Conservation (phyloP, 257 asterid genomes). For the Solanum virginianum region DNA sequence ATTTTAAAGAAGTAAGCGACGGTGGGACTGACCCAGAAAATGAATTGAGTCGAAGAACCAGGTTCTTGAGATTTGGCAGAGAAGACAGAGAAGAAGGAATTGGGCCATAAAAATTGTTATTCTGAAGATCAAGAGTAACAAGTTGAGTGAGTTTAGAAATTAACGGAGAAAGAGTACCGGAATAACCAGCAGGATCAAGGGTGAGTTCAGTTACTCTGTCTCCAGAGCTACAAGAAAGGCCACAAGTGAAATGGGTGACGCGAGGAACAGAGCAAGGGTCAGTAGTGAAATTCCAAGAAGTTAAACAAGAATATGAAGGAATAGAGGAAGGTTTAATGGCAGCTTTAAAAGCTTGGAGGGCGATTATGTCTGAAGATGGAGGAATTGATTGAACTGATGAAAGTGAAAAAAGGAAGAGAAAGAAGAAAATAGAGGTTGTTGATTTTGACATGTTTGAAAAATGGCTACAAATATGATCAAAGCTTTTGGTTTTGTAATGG, state of each 20-base stretch:
- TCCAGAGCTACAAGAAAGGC: constrained; percentile 43
- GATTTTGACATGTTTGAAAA: not conserved
- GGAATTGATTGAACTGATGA: constrained; percentile 29
- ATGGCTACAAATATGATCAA: not conserved
- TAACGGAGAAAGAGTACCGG: constrained; percentile 56
- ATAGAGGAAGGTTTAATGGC: constrained; percentile 46
- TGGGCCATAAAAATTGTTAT: constrained; percentile 54
- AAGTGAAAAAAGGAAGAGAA: not conserved
- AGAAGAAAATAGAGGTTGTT: constrained; percentile 12
- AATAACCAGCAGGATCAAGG: constrained; percentile 76
- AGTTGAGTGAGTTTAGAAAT: constrained; percentile 58
- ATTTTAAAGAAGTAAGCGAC: constrained; percentile 27
- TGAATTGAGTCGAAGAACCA: constrained; percentile 62
- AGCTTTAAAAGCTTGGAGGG: constrained; percentile 68
- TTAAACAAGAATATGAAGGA: constrained; percentile 68
- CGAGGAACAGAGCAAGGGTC: constrained; percentile 84
- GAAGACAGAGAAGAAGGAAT: constrained; percentile 44
- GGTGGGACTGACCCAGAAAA: constrained; percentile 65
- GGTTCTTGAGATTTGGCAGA: constrained; percentile 31
- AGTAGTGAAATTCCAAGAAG: constrained; percentile 77
- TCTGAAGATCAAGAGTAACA: constrained; percentile 55
- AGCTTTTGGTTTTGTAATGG: not conserved
- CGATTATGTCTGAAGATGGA: constrained; percentile 34
- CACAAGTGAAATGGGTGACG: constrained; percentile 71
- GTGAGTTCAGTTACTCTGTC: constrained; percentile 66